A percentile compares a stretch with the other conserved stretches of the same genome.
Conservation (phyloP, 2,329 filamentous ascomycete species). For the Sporothrix pseudoabietina region DNA sequence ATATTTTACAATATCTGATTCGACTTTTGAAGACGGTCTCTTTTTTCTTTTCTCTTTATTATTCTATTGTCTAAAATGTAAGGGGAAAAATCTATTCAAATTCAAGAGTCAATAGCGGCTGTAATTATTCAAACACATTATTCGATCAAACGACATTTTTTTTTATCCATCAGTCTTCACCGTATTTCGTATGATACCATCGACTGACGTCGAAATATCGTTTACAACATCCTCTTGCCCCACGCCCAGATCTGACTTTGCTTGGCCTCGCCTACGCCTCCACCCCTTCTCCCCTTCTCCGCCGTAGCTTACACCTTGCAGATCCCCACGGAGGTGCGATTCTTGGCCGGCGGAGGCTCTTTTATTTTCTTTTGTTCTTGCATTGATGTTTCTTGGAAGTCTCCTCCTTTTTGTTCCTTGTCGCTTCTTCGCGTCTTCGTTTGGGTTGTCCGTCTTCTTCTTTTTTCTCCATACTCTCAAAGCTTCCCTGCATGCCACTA, state of each 20-base stretch:
- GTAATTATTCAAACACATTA: neutral
- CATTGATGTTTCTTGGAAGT: neutral
- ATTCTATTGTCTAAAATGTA: too few relatives aligned
- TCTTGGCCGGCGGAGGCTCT: neutral
- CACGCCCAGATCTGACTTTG: neutral
- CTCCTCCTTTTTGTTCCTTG: neutral
- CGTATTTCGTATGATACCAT: neutral
- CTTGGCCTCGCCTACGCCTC: neutral
- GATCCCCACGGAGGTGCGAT: neutral
- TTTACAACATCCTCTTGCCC: neutral
- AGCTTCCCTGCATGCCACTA: slow-evolving; percentile 1
- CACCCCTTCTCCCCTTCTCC: neutral
- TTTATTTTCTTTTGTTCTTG: neutral
- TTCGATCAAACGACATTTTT: neutral
- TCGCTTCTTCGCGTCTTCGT: neutral
- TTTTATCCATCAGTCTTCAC: neutral
- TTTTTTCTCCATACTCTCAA: neutral
- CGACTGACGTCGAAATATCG: neutral
- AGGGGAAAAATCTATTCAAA: neutral
- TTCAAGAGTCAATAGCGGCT: too few relatives aligned
- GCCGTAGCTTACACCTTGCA: neutral
- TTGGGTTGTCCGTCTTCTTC: neutral
- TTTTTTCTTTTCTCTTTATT: too few relatives aligned
- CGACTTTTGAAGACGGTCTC: too few relatives aligned
- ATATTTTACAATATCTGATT: too few relatives aligned